A percentile compares a stretch with the other conserved stretches of the same genome.
Evolutionary conservation across 768 basidiomycete species (phyloP).

Genomic region (Hortiboletus campestris): DNA sequence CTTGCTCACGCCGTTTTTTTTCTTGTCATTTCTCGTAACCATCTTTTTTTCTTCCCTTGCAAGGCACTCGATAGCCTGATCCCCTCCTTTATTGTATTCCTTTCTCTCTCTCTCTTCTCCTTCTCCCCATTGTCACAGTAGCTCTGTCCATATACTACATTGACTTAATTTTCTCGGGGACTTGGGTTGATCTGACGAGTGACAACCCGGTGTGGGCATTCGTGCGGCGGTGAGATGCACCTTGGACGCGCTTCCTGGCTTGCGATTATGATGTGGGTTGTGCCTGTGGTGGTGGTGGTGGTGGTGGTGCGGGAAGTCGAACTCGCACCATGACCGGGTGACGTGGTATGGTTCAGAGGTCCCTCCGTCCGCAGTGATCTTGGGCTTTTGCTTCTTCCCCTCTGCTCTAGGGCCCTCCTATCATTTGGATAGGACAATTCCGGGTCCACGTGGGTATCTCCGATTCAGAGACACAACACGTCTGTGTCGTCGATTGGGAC

Average conservation of each 20-base stretch:
- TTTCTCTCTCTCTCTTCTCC: background rate
- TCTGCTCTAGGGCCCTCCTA: no score
- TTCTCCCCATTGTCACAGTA: conserved; percentile 18
- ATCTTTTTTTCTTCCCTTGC: background rate
- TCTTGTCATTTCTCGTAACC: background rate
- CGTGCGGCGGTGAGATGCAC: no score
- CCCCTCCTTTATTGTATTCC: conserved; percentile 4
- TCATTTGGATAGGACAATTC: no score
- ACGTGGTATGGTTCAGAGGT: no score
- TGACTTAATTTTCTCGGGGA: conserved; percentile 21
- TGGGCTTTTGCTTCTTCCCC: background rate
- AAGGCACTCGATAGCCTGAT: conserved; percentile 8
- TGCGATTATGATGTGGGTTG: no score
- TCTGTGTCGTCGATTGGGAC: no score
- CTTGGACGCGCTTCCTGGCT: background rate
- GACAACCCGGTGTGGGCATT: no score
- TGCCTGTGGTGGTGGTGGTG: no score
- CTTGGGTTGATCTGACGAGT: background rate
- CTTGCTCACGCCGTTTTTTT: conserved; percentile 1
- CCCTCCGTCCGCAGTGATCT: no score
- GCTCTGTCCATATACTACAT: conserved; percentile 22
- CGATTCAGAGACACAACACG: no score
- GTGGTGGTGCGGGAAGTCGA: background rate
- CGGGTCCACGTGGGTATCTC: no score
- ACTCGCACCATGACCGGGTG: background rate